Evolutionary conservation across 1,139 yeast species (phyloP), one percentile per base, ranked within the genome.

Genomic region (Geotrichum phurueaensis): DNA sequence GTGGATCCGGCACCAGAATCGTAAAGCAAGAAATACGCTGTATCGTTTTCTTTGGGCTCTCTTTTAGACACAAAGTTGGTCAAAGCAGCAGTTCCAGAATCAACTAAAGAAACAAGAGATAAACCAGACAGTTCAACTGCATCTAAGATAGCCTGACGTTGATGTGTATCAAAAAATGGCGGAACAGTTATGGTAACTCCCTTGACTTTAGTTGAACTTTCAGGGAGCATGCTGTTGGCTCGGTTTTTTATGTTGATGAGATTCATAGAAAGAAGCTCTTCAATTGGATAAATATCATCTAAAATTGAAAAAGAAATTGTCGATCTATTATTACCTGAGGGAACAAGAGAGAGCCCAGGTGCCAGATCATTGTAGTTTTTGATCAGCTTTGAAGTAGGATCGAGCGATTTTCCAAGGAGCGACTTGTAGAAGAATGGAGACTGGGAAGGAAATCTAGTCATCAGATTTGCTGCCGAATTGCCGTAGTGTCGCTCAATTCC

Each of bases 1-100:
- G 96, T 88, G 0, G 96, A 85, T 0, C 96, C 96, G 2, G 97
- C 95, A 57, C 99, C 99, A 81, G 88, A 83, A 72, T 94, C 99
- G 72, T 86, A 90, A 39, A 95, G 81, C 59, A 91, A 72, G 69
- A 88, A 89, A 69, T 86, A 82, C 67, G 85, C 84, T 58, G 79
- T 76, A 15, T 72, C 73, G 15, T 31, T 56, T 3, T 78, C 79
- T 33, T 68, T 60, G 60, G 76, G 75, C 63, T 72, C 68, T 58
- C 81, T 77, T 48, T 79, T 80, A 51, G 86, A 79, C 22, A 83
- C 80, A 71, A 84, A 91, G 70, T 91, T 90, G 56, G 89, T 76
- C 0, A 96, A 97, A 25, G 90, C 94, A 1, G 98, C 92, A 20
- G 90, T 77, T 20, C 97, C 98, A 71, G 94, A 98, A 69, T 89